A percentile compares a stretch with the other conserved stretches of the same genome.
Evolutionary conservation across 2,329 filamentous ascomycete genomes (phyloP).

Genomic region (Fusarium sororula): DNA sequence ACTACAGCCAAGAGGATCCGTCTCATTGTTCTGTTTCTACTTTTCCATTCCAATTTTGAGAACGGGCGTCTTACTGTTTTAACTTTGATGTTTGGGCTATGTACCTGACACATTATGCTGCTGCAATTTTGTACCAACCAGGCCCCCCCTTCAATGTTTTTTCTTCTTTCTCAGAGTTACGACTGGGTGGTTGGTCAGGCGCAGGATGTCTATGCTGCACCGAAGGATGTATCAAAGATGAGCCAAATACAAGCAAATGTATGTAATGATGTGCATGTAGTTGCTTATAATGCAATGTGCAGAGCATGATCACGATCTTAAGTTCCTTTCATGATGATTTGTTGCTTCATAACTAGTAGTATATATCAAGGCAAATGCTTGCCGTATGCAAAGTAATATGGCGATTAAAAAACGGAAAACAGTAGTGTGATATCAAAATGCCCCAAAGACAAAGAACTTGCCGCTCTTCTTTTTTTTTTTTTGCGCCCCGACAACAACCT

Average conservation of each 20-base stretch:
- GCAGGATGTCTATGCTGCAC: background rate
- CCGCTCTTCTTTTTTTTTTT: slow-evolving; percentile 11
- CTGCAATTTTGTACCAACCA: background rate
- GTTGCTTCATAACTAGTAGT: background rate
- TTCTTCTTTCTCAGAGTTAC: background rate
- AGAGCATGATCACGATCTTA: background rate
- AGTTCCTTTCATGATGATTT: slow-evolving; percentile 1
- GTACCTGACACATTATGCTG: slow-evolving; percentile 3
- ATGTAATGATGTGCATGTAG: background rate
- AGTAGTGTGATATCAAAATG: slow-evolving; percentile 32
- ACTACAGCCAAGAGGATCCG: background rate
- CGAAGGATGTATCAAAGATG: background rate
- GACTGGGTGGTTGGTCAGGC: background rate
- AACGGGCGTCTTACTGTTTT: slow-evolving; percentile 1
- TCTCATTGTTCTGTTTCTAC: background rate
- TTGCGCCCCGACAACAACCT: slow-evolving; percentile 2
- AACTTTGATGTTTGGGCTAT: background rate
- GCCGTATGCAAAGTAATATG: background rate
- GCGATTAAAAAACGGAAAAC: slow-evolving; percentile 11
- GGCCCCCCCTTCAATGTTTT: background rate
- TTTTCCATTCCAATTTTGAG: background rate
- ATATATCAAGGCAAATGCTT: slow-evolving; percentile 7
- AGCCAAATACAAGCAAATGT: background rate
- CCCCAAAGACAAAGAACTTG: slow-evolving; percentile 13
- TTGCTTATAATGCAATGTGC: too few species aligned